These are phyloP conservation scores for Mycena polygramma DNA, from an alignment of 768 basidiomycete species.

Conservation along the genomic window DNA sequence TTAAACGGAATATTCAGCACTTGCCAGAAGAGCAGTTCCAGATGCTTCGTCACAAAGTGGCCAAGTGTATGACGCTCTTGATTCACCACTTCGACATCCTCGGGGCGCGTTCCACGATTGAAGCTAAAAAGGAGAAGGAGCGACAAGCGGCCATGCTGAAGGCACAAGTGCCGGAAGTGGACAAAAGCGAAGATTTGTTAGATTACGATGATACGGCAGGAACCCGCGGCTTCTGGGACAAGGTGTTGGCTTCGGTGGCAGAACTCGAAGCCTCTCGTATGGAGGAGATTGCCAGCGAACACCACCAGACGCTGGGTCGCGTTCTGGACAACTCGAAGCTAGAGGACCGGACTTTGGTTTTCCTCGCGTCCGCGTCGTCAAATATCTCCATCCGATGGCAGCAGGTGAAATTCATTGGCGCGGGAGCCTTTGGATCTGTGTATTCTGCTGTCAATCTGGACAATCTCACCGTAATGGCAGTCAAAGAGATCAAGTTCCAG, in stretches of 20 bases:
- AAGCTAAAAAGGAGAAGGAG: conserved; percentile 93
- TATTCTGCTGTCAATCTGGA: conserved; percentile 98
- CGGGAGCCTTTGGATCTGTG: conserved; percentile 99
- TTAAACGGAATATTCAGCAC: conserved; percentile 90
- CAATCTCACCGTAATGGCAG: conserved; percentile 96
- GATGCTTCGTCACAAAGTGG: conserved; percentile 90
- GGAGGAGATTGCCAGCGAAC: conserved; percentile 70
- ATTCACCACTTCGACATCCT: conserved; percentile 98
- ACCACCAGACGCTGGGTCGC: conserved; percentile 81
- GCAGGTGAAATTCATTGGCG: conserved; percentile 97
- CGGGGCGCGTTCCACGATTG: conserved; percentile 89
- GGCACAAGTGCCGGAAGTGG: conserved; percentile 65
- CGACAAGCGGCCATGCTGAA: conserved; percentile 72
- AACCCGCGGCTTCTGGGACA: conserved; percentile 84
- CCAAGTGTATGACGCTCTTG: conserved; percentile 95
- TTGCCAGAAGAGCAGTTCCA: conserved; percentile 92
- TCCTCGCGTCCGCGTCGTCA: conserved; percentile 94
- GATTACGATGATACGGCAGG: conserved; percentile 63
- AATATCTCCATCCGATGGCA: conserved; percentile 98
- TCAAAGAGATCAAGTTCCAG: conserved; percentile 98
- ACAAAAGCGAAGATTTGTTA: conserved; percentile 66
- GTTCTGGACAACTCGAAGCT: conserved; percentile 94
- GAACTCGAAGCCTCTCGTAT: conserved; percentile 74
- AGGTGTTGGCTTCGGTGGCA: conserved; percentile 68
- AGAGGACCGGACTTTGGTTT: conserved; percentile 94